A percentile compares a stretch with the other conserved stretches of the same genome.
These are phyloP conservation scores for Fomitopsis pulvina DNA, from an alignment of 768 basidiomycete species.

Conservation along the genomic window DNA sequence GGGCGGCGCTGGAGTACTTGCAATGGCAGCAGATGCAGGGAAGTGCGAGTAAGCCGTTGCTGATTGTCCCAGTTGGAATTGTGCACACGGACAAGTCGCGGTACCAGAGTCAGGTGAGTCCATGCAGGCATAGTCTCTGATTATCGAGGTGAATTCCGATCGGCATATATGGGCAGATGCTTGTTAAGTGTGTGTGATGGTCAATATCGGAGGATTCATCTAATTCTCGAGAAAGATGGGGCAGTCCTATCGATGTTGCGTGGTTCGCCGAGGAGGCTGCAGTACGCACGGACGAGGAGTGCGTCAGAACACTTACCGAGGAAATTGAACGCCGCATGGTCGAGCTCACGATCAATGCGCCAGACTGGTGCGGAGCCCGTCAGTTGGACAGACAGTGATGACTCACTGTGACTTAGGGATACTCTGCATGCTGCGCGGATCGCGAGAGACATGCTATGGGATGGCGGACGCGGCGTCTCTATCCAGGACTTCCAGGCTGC, in stretches of 20 bases:
- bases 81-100: constrained; percentile 94
- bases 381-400: neutral
- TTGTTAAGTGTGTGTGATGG: constrained; percentile 31
- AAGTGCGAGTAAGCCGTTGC: constrained; percentile 7
- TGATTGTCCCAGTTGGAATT: constrained; percentile 79
- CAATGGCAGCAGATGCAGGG: constrained; percentile 62
- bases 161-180: neutral
- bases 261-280: constrained; percentile 61
- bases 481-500: constrained; percentile 72
- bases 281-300: constrained; percentile 40
- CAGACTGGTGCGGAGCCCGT: constrained; percentile 67
- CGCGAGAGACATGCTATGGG: constrained; percentile 84
- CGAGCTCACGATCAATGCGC: constrained; percentile 80
- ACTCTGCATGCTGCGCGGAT: constrained; percentile 81
- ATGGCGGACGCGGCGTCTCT: constrained; percentile 56
- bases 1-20: constrained; percentile 89
- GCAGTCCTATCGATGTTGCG: constrained; percentile 69
- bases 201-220: neutral
- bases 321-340: constrained; percentile 62
- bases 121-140: neutral
- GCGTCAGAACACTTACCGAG: constrained; percentile 79
- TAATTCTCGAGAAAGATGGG: constrained; percentile 49
- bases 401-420: constrained; percentile 49
- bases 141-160: neutral
- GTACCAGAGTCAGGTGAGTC: constrained; percentile 80